Percentiles rank a stretch among this genome's conserved stretches.
Conservation (phyloP, 345 rosid genomes). For the Erysimum cheiranthoides region DNA sequence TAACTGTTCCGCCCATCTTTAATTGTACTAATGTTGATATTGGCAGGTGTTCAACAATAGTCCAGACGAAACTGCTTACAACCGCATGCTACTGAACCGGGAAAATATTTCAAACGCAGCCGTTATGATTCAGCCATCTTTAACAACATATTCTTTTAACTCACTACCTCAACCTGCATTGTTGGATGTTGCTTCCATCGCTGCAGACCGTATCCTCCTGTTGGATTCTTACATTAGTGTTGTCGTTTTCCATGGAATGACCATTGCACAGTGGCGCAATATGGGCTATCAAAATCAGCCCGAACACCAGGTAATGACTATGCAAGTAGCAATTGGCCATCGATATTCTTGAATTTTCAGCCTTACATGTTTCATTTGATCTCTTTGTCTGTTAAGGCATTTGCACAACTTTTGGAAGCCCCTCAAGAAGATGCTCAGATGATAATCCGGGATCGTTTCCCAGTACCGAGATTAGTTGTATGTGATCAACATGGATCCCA, state of each 20-base stretch:
- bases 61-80: constrained; percentile 51
- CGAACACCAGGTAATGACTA: constrained; percentile 73
- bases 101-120: constrained; percentile 47
- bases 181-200: constrained; percentile 95
- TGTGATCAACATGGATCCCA: constrained; percentile 99
- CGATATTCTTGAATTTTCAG: neutral
- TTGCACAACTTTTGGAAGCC: constrained; percentile 86
- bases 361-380: constrained; percentile 29
- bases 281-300: constrained; percentile 94
- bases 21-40: constrained; percentile 34
- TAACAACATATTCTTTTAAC: constrained; percentile 88
- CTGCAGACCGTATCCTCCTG: constrained; percentile 88
- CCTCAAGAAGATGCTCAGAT: constrained; percentile 81
- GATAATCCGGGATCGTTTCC: constrained; percentile 87
- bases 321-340: constrained; percentile 7
- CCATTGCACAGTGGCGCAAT: constrained; percentile 99
- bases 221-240: constrained; percentile 93
- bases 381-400: constrained; percentile 35
- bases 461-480: constrained; percentile 92
- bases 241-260: constrained; percentile 98
- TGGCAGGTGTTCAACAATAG: constrained; percentile 49
- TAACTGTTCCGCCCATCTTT: neutral
- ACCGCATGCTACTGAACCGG: constrained; percentile 45
- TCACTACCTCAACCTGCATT: constrained; percentile 87
- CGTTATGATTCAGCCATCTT: constrained; percentile 86